Evolutionary conservation across 768 basidiomycete genomes (phyloP).

Genomic region (Mycena maculata): DNA sequence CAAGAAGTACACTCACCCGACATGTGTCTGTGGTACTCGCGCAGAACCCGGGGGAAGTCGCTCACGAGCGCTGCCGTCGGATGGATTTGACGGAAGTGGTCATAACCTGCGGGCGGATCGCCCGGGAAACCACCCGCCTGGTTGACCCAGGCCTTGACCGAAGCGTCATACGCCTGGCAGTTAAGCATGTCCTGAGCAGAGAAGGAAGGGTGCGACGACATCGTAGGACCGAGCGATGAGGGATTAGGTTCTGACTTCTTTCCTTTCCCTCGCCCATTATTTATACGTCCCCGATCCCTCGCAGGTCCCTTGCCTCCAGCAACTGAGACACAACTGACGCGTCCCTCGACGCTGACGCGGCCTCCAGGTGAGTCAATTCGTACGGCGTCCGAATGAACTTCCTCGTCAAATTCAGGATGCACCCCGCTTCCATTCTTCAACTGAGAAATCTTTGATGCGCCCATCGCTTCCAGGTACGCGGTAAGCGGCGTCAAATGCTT

Average conservation of each 20-base stretch:
- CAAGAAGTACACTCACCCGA: slow-evolving; percentile 13
- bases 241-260: too few species aligned
- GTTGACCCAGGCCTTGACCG: background rate
- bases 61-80: background rate
- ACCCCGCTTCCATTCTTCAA: background rate
- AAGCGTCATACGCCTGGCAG: background rate
- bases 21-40: background rate
- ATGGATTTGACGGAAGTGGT: background rate
- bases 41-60: background rate
- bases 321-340: background rate
- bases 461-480: slow-evolving; percentile 11
- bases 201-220: background rate
- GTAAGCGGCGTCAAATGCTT: slow-evolving; percentile 7
- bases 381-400: background rate
- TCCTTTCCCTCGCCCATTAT: background rate
- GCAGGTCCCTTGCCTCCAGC: background rate
- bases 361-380: background rate
- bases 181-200: background rate
- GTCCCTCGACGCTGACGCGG: background rate
- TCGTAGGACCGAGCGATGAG: background rate
- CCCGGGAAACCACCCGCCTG: background rate
- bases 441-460: background rate
- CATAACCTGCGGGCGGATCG: background rate
- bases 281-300: background rate
- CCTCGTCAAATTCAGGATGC: slow-evolving; percentile 5